Evolutionary conservation across 306 rosid genomes (phyloP), one percentile per base, ranked within the genome.

Genomic region (Corylus avellana): DNA sequence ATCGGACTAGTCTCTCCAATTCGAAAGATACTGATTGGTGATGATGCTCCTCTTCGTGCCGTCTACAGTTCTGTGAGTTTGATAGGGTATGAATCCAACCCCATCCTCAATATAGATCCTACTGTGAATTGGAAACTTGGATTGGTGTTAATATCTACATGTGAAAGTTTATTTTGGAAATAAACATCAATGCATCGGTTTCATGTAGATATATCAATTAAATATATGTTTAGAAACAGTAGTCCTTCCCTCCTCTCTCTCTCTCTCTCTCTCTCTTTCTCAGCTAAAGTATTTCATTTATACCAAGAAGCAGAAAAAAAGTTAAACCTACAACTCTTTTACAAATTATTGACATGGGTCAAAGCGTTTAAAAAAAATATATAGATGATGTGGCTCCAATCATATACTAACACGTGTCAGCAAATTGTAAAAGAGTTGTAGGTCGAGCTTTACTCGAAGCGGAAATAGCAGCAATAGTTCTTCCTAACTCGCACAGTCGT

Each of bases 41-140:
- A 81, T 10, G 63, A 14, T 37, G 88, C 89, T 74, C 77, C 85
- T 20, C 78, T 88, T 1, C 69, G 14, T 77, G 86, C 80, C 54
- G 1, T 88, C 74, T 70, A 79, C 14, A 87, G 80, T 32, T 84
- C 88, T 17, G 13, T 75, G 62, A 25, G 47, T 42, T 74, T 81
- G 91, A 4, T 86, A 2, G 91, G 91, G 91, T 86, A 81, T 55
- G 86, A 10, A 75, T 10, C 66, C 37, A 17, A 49, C 49, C 72
- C 16, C 16, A 2, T 6, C 16, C 50, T 42, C 51, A 8, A 2
- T 37, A 67, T 22, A 37, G 72, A 8, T 29, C 3, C 44, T 25
- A 59, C 11, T 64, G 66, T 6, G 46, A 7, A 57, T 35, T 25
- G 6, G 10, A 8, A 67, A 57, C 71, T 78, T 59, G 22, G 17